Conservation (phyloP, 177 flowering plant species). For the Telopea speciosissima region DNA sequence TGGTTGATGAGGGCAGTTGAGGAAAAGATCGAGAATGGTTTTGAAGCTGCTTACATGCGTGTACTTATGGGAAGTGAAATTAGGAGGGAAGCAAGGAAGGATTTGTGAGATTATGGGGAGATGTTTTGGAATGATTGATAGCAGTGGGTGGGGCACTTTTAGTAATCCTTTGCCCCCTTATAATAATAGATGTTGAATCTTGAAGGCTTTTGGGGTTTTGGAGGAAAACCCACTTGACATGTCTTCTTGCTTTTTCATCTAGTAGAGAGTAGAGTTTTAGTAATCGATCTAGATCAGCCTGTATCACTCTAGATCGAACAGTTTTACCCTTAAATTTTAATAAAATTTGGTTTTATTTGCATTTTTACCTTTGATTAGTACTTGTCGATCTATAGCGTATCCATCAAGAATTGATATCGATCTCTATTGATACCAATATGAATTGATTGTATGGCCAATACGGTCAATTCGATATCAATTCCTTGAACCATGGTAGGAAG, state of each 20-base stretch:
- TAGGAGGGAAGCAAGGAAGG: slow-evolving; percentile 9
- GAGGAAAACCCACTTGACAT: slow-evolving; percentile 10
- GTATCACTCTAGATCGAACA: too few relatives aligned
- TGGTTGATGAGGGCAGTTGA: slow-evolving; percentile 13
- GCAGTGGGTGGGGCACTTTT: slow-evolving; percentile 33
- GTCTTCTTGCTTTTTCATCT: slow-evolving; percentile 14
- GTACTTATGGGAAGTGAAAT: slow-evolving; percentile 6
- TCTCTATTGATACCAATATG: too few relatives aligned
- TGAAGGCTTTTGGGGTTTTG: slow-evolving; percentile 9
- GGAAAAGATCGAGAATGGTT: not conserved
- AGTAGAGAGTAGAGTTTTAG: slow-evolving; percentile 2
- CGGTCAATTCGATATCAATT: too few relatives aligned
- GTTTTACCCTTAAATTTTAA: too few relatives aligned
- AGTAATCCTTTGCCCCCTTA: slow-evolving; percentile 15
- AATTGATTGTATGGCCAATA: too few relatives aligned
- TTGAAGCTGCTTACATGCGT: not conserved
- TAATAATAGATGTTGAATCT: slow-evolving; percentile 14
- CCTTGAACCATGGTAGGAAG: too few relatives aligned
- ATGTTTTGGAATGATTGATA: slow-evolving; percentile 40
- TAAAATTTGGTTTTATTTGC: too few relatives aligned
- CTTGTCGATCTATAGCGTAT: too few relatives aligned
- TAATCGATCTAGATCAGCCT: too few relatives aligned
- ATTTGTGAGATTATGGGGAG: slow-evolving; percentile 11
- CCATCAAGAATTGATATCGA: too few relatives aligned
- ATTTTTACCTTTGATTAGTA: too few relatives aligned